Percentiles rank a stretch among this genome's conserved stretches.
phyloP scores from a whole-genome alignment of 164 flowering plant genomes.

The Protea cynaroides region DNA sequence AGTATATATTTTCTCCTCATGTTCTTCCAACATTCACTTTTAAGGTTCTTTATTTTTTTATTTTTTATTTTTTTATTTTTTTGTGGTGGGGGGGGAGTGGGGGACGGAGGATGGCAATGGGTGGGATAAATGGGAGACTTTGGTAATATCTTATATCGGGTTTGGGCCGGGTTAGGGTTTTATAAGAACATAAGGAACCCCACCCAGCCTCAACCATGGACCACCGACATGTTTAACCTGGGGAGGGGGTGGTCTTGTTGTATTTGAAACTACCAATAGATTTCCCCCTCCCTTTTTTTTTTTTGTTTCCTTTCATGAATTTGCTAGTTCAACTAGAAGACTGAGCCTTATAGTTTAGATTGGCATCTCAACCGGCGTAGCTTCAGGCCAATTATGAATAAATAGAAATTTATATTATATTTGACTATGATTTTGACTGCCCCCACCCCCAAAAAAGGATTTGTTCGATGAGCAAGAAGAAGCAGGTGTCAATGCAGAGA shows the following conservation, averaged over 20 bases:
- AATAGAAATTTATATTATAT: background rate
- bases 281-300: too few species aligned
- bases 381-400: background rate
- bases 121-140: too few species aligned
- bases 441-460: slow-evolving; percentile 36
- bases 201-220: too few species aligned
- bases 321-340: background rate
- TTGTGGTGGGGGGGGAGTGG: background rate
- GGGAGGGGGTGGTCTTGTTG: too few species aligned
- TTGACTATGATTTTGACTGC: background rate
- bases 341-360: background rate
- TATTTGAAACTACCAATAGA: too few species aligned
- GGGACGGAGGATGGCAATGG: too few species aligned
- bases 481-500: slow-evolving; percentile 56
- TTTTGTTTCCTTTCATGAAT: too few species aligned
- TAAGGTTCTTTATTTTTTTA: background rate
- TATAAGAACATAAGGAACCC: too few species aligned
- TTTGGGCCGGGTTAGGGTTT: too few species aligned
- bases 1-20: background rate
- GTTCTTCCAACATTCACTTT: background rate
- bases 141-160: too few species aligned
- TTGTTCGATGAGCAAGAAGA: slow-evolving; percentile 48
- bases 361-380: background rate
- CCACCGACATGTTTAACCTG: too few species aligned
- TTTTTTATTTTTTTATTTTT: background rate